Evolutionary conservation across 2,329 filamentous ascomycete genomes (phyloP).

Genomic region (Botrytis galanthina): DNA sequence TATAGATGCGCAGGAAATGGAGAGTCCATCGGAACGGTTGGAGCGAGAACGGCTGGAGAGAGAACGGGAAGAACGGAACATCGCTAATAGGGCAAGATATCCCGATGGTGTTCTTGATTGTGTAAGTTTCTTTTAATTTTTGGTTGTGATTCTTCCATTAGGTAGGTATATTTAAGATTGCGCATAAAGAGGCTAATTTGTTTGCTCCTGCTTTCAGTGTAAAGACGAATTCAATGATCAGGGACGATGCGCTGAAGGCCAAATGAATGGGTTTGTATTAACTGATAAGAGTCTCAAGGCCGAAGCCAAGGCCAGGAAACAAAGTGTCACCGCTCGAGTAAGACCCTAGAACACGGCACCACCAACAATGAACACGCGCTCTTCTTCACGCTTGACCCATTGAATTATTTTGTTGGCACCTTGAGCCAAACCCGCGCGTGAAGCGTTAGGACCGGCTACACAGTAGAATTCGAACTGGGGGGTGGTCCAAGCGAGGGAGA

Average conservation of each 20-base stretch:
- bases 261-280: background rate
- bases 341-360: slow-evolving; percentile 70
- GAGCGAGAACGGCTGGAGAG: background rate
- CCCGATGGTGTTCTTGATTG: background rate
- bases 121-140: background rate
- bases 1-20: background rate
- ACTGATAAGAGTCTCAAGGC: background rate
- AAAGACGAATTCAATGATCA: slow-evolving; percentile 1
- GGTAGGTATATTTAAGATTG: background rate
- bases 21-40: background rate
- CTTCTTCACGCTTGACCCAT: slow-evolving; percentile 90
- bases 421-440: slow-evolving; percentile 67
- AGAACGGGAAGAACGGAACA: background rate
- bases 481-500: slow-evolving; percentile 86
- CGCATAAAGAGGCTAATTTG: background rate
- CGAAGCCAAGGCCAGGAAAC: background rate
- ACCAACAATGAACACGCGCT: slow-evolving; percentile 92
- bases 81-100: background rate
- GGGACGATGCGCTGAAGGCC: background rate
- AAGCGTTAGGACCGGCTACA: slow-evolving; percentile 74
- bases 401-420: slow-evolving; percentile 86
- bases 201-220: background rate
- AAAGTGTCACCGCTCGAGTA: background rate
- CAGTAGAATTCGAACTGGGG: slow-evolving; percentile 93
- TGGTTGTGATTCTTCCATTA: background rate